These are phyloP conservation scores for Cenchrus americanus DNA, from an alignment of 176 grass and related monocot genomes.

Conservation along the genomic window DNA sequence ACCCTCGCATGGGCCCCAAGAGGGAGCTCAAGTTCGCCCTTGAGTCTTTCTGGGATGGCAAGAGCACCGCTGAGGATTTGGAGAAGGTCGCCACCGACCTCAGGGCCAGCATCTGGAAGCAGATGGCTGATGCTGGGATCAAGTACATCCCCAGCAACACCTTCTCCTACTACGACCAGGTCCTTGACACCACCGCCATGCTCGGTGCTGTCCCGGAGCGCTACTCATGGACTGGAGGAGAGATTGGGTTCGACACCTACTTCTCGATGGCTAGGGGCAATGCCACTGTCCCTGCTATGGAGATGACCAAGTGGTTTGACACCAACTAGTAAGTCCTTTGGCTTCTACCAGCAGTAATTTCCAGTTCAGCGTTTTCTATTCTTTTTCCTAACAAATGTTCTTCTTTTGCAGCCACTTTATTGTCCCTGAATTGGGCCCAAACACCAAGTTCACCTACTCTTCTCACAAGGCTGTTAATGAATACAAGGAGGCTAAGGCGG, in stretches of 20 bases:
- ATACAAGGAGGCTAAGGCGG: conserved; percentile 91
- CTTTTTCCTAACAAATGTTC: conserved; percentile 5
- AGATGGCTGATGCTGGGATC: conserved; percentile 87
- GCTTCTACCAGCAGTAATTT: neutral
- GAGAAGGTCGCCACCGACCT: conserved; percentile 83
- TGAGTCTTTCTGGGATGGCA: conserved; percentile 96
- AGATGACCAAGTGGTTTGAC: conserved; percentile 99
- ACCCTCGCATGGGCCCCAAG: conserved; percentile 97
- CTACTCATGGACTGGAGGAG: conserved; percentile 78
- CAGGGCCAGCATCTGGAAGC: conserved; percentile 91
- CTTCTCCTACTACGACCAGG: conserved; percentile 92
- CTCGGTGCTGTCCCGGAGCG: conserved; percentile 83
- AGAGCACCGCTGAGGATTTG: conserved; percentile 80
- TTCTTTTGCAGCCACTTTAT: conserved; percentile 73
- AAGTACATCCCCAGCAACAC: conserved; percentile 98
- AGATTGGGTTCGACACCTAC: conserved; percentile 79
- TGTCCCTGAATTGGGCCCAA: conserved; percentile 82
- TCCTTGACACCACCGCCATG: conserved; percentile 88
- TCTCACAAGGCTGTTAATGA: conserved; percentile 90
- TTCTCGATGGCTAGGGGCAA: conserved; percentile 99
- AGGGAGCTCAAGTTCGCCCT: conserved; percentile 96
- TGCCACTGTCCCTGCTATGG: conserved; percentile 93
- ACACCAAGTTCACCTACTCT: conserved; percentile 80
- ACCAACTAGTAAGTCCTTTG: conserved; percentile 83
- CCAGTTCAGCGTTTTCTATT: neutral